Percentiles rank a stretch among this genome's conserved stretches.
Conservation (phyloP, 495 filamentous ascomycete genomes). For the Chlorociboria aeruginascens region DNA sequence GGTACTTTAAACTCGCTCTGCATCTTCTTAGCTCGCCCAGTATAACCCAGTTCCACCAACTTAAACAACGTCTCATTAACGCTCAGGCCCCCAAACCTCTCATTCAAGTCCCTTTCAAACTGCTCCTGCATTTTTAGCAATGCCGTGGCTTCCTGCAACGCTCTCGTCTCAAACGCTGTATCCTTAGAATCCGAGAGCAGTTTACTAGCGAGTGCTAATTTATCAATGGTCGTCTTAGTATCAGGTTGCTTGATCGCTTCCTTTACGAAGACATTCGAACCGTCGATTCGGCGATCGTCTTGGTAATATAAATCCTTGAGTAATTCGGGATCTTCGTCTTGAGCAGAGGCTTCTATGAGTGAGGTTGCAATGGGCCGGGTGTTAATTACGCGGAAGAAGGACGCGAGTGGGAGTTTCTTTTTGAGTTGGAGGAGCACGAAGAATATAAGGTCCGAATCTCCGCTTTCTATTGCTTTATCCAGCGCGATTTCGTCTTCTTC, state of each 20-base stretch:
- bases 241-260: constrained; percentile 65
- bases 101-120: constrained; percentile 71
- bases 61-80: constrained; percentile 87
- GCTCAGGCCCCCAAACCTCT: constrained; percentile 64
- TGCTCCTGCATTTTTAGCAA: constrained; percentile 76
- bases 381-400: constrained; percentile 89
- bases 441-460: constrained; percentile 84
- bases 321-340: constrained; percentile 63
- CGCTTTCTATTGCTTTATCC: constrained; percentile 93
- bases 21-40: constrained; percentile 70
- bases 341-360: constrained; percentile 74
- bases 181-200: constrained; percentile 77
- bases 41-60: constrained; percentile 61
- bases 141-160: constrained; percentile 63
- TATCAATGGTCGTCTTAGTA: constrained; percentile 51
- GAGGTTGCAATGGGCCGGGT: constrained; percentile 77
- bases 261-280: constrained; percentile 70
- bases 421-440: constrained; percentile 82
- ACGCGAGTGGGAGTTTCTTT: constrained; percentile 79
- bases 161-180: constrained; percentile 56
- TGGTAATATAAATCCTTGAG: constrained; percentile 97
- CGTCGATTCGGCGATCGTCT: constrained; percentile 85
- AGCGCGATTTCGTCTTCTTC: constrained; percentile 92
- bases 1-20: constrained; percentile 87
- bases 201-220: constrained; percentile 73